Base-by-base conservation (phyloP, 2,329 filamentous ascomycete genomes). In the Polychaeton citri region DNA sequence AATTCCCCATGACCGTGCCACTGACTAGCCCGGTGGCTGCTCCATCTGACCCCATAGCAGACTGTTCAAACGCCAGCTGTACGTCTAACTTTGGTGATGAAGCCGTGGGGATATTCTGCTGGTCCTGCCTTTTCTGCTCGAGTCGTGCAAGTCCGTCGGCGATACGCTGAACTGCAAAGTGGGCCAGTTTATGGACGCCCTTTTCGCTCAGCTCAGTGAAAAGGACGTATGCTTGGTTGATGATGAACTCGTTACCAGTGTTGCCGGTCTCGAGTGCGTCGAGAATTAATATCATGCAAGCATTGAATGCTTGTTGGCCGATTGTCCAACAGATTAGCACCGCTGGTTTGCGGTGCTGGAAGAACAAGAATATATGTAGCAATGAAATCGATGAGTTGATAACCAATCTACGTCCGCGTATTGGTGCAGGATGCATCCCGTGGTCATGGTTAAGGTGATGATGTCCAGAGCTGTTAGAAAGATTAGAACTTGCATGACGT, bases 221-320 rank as follows among this genome's bases (percentile, higher is more conserved):
- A 5, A 65, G 53, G 4, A 45, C 53, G 35, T 57, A 64, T 4
- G 58, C 59, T 32, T 59, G 51, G 39, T 65, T 55, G 4, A 64
- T 57, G 30, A 60, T 55, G 32, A 50, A 51, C 12, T 62, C 43
- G 13, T 58, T 52, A n/a, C 51, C 50, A 13, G 54, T 45, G 28
- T 59, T 54, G 13, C 52, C 53, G 2, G 58, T 59, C 45, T 68
- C 64, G 39, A 65, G 52, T 6, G 61, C 61, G 34, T 67, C 63
- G 2, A 66, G 51, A 1, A 67, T 51, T 5, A 69, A 46, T 16
- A 69, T 63, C 63, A 67, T 67, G 40, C 58, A 61, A 7, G 64
- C 61, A 38, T 67, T 68, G 53, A 68, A 68, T 2, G 64, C 63
- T 49, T 67, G 63, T 39, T 69, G 66, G 21, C 59, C 59, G 43